A percentile compares a stretch with the other conserved stretches of the same genome.
Conservation (phyloP, 371 early-diverging fungal genomes). For the Coemansia sp. region DNA sequence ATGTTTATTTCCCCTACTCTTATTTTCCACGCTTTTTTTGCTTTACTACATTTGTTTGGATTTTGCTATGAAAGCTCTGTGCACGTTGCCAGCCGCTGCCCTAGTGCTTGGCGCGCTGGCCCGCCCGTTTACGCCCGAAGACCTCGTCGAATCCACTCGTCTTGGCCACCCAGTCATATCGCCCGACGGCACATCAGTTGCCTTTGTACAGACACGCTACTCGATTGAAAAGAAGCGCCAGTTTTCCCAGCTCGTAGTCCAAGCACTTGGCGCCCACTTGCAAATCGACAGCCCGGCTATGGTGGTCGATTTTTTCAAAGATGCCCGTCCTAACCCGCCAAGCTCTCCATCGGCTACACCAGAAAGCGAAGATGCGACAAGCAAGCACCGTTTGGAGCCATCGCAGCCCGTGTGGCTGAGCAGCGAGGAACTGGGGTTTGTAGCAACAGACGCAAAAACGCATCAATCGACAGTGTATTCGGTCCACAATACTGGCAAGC, state of each 20-base stretch:
- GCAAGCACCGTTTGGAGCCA: conserved; percentile 15
- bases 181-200: conserved; percentile 25
- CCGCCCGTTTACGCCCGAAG: conserved; percentile 44
- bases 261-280: conserved; percentile 3
- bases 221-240: conserved; percentile 41
- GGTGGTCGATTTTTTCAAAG: conserved; percentile 14
- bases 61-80: not conserved
- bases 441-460: conserved; percentile 12
- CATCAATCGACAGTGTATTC: conserved; percentile 28
- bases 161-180: conserved; percentile 32
- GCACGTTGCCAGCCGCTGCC: conserved; percentile 16
- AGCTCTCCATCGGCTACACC: not conserved
- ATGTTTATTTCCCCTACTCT: not conserved
- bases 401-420: conserved; percentile 49
- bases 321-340: conserved; percentile 31
- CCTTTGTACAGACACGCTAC: conserved; percentile 44
- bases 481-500: conserved; percentile 6
- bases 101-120: conserved; percentile 21
- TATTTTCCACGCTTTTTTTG: not conserved
- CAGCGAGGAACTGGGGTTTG: conserved; percentile 33
- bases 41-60: not conserved
- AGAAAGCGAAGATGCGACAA: not conserved
- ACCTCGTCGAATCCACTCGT: conserved; percentile 48
- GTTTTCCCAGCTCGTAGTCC: conserved; percentile 32
- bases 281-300: conserved; percentile 1